Evolutionary conservation across 345 rosid genomes (phyloP).

Genomic region (Streptanthus diversifolius): DNA sequence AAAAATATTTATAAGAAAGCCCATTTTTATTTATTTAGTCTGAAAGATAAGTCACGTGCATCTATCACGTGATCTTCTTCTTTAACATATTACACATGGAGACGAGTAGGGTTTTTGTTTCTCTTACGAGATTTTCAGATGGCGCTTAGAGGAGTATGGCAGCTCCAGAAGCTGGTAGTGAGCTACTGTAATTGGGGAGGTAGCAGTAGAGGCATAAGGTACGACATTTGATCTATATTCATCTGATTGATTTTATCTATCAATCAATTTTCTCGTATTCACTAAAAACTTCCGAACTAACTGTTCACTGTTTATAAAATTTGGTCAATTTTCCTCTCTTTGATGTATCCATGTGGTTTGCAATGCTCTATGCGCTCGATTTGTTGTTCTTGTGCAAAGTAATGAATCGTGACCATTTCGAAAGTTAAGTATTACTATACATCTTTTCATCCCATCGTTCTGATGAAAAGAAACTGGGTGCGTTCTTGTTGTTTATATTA

Average conservation of each 20-base stretch:
- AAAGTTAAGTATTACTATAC: too few relatives aligned
- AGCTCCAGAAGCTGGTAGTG: constrained; percentile 73
- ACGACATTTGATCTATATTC: not conserved
- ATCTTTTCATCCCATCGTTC: not conserved
- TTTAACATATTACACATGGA: not conserved
- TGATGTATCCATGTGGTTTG: too few relatives aligned
- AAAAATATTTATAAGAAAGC: not conserved
- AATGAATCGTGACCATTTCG: not conserved
- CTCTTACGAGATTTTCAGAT: constrained; percentile 33
- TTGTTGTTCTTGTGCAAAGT: not conserved
- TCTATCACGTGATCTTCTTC: constrained; percentile 24
- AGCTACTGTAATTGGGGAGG: constrained; percentile 95
- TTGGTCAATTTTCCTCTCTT: too few relatives aligned
- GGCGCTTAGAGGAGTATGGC: constrained; percentile 90
- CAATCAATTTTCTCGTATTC: too few relatives aligned
- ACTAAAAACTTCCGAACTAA: too few relatives aligned
- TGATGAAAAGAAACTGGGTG: not conserved
- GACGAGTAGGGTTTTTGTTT: constrained; percentile 17
- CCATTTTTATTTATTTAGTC: not conserved
- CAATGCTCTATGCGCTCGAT: too few relatives aligned
- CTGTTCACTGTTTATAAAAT: too few relatives aligned
- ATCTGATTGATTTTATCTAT: not conserved
- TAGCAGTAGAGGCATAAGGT: constrained; percentile 89
- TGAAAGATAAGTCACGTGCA: constrained; percentile 14
- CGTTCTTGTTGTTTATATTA: not conserved